phyloP scores from a whole-genome alignment of 2,329 filamentous ascomycete genomes.

The Sarocladiaceae sp. region DNA sequence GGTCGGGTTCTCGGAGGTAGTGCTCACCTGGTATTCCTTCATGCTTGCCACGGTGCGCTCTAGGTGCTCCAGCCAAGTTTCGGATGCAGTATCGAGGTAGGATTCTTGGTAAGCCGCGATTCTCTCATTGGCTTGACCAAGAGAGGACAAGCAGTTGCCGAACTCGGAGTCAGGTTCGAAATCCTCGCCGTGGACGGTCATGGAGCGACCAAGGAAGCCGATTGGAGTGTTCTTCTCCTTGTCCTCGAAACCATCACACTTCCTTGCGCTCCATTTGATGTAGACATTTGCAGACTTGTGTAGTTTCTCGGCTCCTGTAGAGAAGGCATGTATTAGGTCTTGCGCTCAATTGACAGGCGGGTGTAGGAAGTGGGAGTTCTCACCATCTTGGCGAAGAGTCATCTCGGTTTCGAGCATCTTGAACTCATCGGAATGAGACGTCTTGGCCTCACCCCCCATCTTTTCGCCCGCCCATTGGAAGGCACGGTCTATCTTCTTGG shows the following conservation, averaged over 20 bases:
- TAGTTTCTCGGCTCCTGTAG: constrained; percentile 79
- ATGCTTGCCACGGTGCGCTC: constrained; percentile 88
- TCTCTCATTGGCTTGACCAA: constrained; percentile 82
- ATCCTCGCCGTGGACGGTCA: constrained; percentile 87
- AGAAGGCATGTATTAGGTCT: background rate
- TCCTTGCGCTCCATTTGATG: constrained; percentile 81
- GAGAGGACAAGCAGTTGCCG: constrained; percentile 76
- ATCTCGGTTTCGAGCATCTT: constrained; percentile 87
- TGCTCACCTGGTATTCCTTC: constrained; percentile 89
- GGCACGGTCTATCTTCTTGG: constrained; percentile 89
- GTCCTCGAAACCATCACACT: constrained; percentile 74
- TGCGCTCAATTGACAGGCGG: background rate
- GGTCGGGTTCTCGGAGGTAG: background rate
- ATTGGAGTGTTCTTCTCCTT: constrained; percentile 82
- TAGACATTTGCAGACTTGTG: constrained; percentile 83
- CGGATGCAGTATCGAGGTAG: constrained; percentile 73
- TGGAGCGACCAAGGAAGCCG: constrained; percentile 74
- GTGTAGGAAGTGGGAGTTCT: no score
- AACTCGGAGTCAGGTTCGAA: constrained; percentile 90
- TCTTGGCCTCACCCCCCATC: constrained; percentile 90
- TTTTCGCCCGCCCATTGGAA: constrained; percentile 98
- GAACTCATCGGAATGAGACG: constrained; percentile 84
- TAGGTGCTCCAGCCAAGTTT: constrained; percentile 85
- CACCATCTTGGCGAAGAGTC: constrained; percentile 85
- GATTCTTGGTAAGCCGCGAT: constrained; percentile 81